Evolutionary conservation across 306 rosid species (phyloP), one percentile per base, ranked within the genome.

Genomic region (Cucumis cinereus): DNA sequence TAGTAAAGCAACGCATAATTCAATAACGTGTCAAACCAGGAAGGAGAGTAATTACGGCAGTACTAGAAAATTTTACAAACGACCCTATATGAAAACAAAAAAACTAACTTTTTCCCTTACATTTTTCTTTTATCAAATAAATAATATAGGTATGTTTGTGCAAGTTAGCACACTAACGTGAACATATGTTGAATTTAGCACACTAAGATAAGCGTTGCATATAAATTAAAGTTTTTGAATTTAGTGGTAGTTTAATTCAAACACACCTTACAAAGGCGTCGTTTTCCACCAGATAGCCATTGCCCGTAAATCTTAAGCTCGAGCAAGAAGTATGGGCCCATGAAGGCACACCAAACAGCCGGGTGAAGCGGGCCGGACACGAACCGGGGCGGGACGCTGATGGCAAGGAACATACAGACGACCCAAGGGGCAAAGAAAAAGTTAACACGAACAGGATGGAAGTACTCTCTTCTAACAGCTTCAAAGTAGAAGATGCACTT

Each of bases 371-470:
- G 77, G 1, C 54, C 47, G 1, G 87, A 86, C 62, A 80, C 61
- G 1, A 86, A 43, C 75, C 15, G 43, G 0, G 91, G 83, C 13
- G 96, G 96, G 50, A 62, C 83, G 4, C 88, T 80, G 8, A 92
- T 82, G 78, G 89, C 91, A 10, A 90, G 82, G 85, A 92, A 90
- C 98, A 92, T 90, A 85, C 91, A 86, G 28, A 84, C 92, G 56
- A 89, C 96, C 94, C 96, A 89, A 5, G 96, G 98, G 10, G 98
- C 96, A 17, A 90, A 92, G 87, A 92, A 90, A 87, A 92, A 90
- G 82, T 92, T 92, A 58, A 90, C 87, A 54, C 91, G 78, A 19
- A 92, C 89, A 0, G 96, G 96, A 38, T 90, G 98, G 69, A 88
- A 93, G 53, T 87, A 90, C 79, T 92, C 96, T 86, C 98, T 87